Conservation (phyloP, 2,329 filamentous ascomycete genomes). For the Hirsutella minnesotensis region DNA sequence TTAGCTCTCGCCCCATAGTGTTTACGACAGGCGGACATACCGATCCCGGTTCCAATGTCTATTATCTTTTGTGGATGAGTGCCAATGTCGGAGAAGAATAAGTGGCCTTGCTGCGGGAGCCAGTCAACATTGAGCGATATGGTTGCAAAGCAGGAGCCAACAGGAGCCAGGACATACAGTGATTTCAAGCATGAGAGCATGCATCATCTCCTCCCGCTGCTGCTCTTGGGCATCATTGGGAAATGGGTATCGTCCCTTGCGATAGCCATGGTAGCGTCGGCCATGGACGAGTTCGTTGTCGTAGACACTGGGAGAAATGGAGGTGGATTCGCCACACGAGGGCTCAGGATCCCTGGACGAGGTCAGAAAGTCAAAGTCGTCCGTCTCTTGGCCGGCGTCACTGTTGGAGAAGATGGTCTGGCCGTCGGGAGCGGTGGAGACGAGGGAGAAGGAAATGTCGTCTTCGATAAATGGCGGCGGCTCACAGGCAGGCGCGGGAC, state of each 20-base stretch:
- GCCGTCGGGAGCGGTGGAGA: too few species aligned
- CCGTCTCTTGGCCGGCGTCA: too few species aligned
- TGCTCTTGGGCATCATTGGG: background rate
- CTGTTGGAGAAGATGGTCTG: too few species aligned
- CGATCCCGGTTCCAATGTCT: constrained; percentile 38
- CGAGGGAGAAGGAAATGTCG: too few species aligned
- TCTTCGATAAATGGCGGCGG: too few species aligned
- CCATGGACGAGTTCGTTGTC: background rate
- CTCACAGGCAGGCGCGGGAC: too few species aligned
- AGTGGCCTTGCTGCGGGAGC: constrained; percentile 20
- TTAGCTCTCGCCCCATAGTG: background rate
- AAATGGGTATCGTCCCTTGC: background rate
- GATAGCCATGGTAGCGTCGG: background rate
- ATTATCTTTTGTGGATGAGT: constrained; percentile 29
- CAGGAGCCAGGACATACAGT: background rate
- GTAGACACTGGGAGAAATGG: background rate
- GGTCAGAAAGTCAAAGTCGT: too few species aligned
- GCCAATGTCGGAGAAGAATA: constrained; percentile 28
- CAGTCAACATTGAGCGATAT: background rate
- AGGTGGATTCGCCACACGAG: background rate
- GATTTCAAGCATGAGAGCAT: background rate
- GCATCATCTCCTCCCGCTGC: background rate
- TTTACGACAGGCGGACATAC: constrained; percentile 12
- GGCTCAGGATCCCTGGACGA: too few species aligned
- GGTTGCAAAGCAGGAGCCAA: background rate